phyloP scores from a whole-genome alignment of 805 yeast genomes.

The Candida patagonica region DNA sequence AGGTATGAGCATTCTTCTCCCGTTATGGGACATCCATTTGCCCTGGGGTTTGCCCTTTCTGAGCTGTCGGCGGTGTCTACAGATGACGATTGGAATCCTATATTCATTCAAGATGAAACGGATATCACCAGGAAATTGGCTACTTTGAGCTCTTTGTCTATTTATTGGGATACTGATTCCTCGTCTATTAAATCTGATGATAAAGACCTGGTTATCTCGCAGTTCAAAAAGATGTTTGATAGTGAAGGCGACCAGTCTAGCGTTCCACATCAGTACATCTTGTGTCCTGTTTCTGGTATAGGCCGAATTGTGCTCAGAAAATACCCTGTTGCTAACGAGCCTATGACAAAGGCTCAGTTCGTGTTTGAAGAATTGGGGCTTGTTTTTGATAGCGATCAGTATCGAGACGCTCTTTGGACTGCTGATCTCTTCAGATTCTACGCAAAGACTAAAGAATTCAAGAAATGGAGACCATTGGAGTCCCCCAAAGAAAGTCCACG shows the following conservation, averaged over 20 bases:
- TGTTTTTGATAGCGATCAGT: conserved; percentile 75
- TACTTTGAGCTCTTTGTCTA: conserved; percentile 61
- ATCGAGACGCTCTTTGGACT: conserved; percentile 70
- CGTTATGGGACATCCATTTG: conserved; percentile 61
- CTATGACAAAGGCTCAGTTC: conserved; percentile 61
- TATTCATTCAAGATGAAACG: conserved; percentile 66
- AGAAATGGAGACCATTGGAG: conserved; percentile 57
- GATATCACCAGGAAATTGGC: conserved; percentile 65
- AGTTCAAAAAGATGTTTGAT: conserved; percentile 5
- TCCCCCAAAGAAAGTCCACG: conserved; percentile 49
- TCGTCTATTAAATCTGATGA: conserved; percentile 34
- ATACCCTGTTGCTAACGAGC: conserved; percentile 38
- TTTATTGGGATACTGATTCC: conserved; percentile 76
- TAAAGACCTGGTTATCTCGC: background rate
- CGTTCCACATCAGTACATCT: conserved; percentile 31
- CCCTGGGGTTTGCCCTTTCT: conserved; percentile 72
- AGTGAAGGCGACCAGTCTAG: background rate
- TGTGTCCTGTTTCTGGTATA: conserved; percentile 81
- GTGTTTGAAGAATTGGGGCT: conserved; percentile 86
- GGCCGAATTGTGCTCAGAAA: conserved; percentile 81
- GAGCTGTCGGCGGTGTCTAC: conserved; percentile 91
- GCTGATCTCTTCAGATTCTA: conserved; percentile 76
- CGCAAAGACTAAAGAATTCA: conserved; percentile 63
- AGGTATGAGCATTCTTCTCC: conserved; percentile 76
- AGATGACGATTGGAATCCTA: conserved; percentile 74